These are phyloP conservation scores for Vanderwaltozyma yarrowii DNA, from an alignment of 805 yeast genomes.

Conservation along the genomic window DNA sequence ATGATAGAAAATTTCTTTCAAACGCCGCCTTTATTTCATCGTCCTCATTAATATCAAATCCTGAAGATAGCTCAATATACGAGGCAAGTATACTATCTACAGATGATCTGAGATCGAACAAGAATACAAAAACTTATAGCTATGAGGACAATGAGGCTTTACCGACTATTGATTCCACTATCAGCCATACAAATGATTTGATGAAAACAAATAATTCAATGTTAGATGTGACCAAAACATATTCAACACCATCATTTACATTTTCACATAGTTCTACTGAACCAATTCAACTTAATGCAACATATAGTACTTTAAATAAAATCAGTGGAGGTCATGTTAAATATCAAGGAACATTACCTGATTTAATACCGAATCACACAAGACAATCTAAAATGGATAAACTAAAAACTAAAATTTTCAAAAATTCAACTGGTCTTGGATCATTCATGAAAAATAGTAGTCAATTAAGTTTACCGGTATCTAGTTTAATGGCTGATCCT, in stretches of 20 bases:
- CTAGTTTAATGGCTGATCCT: conserved; percentile 1
- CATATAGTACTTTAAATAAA: conserved; percentile 2
- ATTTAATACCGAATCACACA: conserved; percentile 17
- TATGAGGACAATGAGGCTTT: too few species aligned
- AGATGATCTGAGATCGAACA: background rate
- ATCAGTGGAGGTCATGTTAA: conserved; percentile 9
- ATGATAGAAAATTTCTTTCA: too few species aligned
- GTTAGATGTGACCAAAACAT: background rate
- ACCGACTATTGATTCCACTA: too few species aligned
- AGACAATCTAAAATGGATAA: conserved; percentile 13
- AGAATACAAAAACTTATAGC: too few species aligned
- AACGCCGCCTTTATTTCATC: background rate
- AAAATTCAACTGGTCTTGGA: background rate
- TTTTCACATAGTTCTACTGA: background rate
- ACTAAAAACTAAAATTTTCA: conserved; percentile 8
- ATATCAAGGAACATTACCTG: conserved; percentile 20
- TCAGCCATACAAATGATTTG: too few species aligned
- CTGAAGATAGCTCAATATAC: background rate
- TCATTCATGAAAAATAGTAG: background rate
- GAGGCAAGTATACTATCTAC: background rate
- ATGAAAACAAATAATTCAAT: too few species aligned
- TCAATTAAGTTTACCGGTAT: background rate
- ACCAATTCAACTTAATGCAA: background rate
- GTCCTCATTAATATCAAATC: background rate
- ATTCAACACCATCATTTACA: background rate